phyloP scores from a whole-genome alignment of 306 rosid genomes.

The Sesbania bispinosa region DNA sequence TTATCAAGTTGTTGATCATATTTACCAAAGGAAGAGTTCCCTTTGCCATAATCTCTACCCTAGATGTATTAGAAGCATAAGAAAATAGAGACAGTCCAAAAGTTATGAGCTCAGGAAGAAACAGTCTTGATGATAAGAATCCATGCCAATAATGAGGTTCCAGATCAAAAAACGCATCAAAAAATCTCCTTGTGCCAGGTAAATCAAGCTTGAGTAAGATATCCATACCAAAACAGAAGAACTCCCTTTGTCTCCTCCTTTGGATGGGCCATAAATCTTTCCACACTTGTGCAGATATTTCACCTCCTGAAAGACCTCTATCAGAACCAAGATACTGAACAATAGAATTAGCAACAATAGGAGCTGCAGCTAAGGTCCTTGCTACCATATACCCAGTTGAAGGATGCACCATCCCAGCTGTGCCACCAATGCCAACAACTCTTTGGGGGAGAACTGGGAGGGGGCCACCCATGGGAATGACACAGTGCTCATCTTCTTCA shows the following conservation, averaged over 20 bases:
- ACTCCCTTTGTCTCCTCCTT: slow-evolving; percentile 91
- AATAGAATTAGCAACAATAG: slow-evolving; percentile 79
- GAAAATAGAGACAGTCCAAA: slow-evolving; percentile 91
- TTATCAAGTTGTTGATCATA: slow-evolving; percentile 85
- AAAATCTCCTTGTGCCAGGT: slow-evolving; percentile 78
- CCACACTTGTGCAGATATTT: slow-evolving; percentile 75
- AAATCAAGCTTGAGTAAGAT: slow-evolving; percentile 91
- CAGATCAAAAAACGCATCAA: slow-evolving; percentile 86
- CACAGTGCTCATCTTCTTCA: slow-evolving; percentile 95
- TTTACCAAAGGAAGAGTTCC: slow-evolving; percentile 92
- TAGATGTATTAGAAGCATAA: slow-evolving; percentile 82
- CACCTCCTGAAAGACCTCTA: slow-evolving; percentile 48
- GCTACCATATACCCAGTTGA: slow-evolving; percentile 99
- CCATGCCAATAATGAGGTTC: slow-evolving; percentile 98
- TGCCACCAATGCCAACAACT: slow-evolving; percentile 96
- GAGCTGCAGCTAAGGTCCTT: slow-evolving; percentile 93
- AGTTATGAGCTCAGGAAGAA: slow-evolving; percentile 74
- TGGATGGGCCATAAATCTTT: slow-evolving; percentile 90
- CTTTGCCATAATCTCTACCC: slow-evolving; percentile 91
- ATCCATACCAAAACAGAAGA: slow-evolving; percentile 99
- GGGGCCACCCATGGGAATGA: slow-evolving; percentile 98
- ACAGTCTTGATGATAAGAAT: slow-evolving; percentile 88
- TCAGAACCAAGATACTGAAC: slow-evolving; percentile 71
- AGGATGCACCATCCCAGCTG: slow-evolving; percentile 99
- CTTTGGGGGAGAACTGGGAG: slow-evolving; percentile 94